Conservation (phyloP, 2,329 filamentous ascomycete genomes). For the Xenoacremonium recifei region DNA sequence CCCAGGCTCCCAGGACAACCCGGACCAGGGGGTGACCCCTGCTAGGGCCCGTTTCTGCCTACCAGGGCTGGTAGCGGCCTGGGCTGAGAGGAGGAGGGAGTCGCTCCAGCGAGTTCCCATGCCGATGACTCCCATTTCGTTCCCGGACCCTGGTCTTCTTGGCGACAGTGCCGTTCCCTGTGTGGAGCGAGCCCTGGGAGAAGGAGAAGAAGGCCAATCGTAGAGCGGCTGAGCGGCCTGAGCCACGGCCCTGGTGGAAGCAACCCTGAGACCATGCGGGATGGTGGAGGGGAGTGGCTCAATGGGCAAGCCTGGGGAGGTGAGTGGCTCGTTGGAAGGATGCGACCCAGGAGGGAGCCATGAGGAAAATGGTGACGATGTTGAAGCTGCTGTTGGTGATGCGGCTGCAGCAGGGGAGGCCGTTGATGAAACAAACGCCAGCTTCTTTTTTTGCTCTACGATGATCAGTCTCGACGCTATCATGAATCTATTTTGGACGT, state of each 20-base stretch:
- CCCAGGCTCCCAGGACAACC: constrained; percentile 13
- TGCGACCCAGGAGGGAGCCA: constrained; percentile 5
- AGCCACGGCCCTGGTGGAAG: neutral
- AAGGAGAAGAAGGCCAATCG: neutral
- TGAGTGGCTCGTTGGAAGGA: constrained; percentile 6
- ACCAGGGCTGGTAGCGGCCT: constrained; percentile 13
- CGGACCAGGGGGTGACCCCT: constrained; percentile 9
- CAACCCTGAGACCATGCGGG: neutral
- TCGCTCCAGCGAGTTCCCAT: no score
- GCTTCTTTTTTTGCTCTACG: no score
- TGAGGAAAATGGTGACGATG: neutral
- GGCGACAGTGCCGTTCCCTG: constrained; percentile 2
- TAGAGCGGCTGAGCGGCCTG: neutral
- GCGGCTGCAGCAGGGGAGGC: neutral
- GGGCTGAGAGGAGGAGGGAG: no score
- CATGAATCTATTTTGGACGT: neutral
- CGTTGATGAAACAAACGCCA: neutral
- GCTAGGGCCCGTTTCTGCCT: constrained; percentile 25
- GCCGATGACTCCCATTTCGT: neutral
- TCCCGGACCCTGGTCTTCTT: constrained; percentile 7
- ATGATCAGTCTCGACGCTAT: neutral
- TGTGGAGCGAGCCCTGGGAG: constrained; percentile 1
- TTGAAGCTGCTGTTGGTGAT: neutral
- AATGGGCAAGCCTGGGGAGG: no score
- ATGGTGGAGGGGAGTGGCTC: neutral